Evolutionary conservation across 495 filamentous ascomycete genomes (phyloP).

Genomic region (Beverwykella pulmonaria): DNA sequence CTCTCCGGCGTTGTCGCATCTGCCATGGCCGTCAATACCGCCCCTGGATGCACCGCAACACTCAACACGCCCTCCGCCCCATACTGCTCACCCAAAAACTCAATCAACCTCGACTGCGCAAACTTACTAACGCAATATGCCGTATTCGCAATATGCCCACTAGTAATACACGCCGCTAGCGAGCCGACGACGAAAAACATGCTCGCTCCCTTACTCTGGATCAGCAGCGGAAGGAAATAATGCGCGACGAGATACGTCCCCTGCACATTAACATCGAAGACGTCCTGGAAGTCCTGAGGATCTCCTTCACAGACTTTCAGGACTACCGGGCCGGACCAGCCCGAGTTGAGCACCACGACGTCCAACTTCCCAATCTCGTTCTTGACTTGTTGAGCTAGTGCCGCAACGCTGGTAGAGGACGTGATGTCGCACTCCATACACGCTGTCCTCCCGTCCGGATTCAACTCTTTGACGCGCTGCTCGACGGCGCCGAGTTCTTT

Average conservation of each 20-base stretch:
- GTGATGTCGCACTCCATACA: conserved; percentile 37
- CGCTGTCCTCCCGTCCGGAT: conserved; percentile 14
- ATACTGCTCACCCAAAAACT: conserved; percentile 38
- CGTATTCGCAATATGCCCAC: conserved; percentile 43
- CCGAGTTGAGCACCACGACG: conserved; percentile 36
- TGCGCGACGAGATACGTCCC: conserved; percentile 39
- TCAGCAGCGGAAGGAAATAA: conserved; percentile 34
- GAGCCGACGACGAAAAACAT: conserved; percentile 45
- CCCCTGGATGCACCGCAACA: conserved; percentile 39
- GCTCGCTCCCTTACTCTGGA: conserved; percentile 33
- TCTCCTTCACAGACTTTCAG: conserved; percentile 31
- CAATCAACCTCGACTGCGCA: conserved; percentile 37
- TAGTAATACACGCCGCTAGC: conserved; percentile 35
- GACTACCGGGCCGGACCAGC: conserved; percentile 42
- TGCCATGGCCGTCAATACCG: conserved; percentile 38
- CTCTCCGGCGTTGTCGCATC: conserved; percentile 33
- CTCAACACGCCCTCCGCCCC: conserved; percentile 22
- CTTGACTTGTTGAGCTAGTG: conserved; percentile 20
- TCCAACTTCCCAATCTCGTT: conserved; percentile 33
- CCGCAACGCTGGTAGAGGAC: conserved; percentile 13
- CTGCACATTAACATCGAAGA: conserved; percentile 39
- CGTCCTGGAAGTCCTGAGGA: conserved; percentile 27
- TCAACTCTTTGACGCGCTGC: conserved; percentile 24
- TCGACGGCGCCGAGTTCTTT: conserved; percentile 31
- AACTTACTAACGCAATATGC: conserved; percentile 44